Base-by-base conservation (phyloP, 2,329 filamentous ascomycete genomes). In the Aspergillus eucalypticola region DNA sequence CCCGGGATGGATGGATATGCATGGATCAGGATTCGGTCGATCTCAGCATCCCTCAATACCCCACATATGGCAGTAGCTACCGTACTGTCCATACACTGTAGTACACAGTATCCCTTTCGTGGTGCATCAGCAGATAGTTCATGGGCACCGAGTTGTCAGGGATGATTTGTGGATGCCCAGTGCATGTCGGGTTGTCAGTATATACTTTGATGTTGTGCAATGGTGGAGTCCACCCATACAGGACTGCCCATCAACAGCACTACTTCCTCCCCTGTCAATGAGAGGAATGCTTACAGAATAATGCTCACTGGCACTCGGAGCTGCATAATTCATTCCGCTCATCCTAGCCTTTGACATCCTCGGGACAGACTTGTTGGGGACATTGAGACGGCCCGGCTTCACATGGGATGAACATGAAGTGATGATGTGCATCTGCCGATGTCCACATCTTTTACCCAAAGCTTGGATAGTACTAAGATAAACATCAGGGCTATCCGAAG, bases 11-110 rank as follows among this genome's bases (percentile, higher is more conserved):
- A 11, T 17, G 35, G 27, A 25, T 29, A 19, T 21, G 41, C 41
- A 21, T 29, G 41, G 53, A 55, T 32, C 53, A 55, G 53, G 41
- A 55, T 55, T 55, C 25, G 46, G 46, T 27, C 25, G 46, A 29
- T 27, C 46, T 17, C n/a, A 50, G 25, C 46, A 29, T 27, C 46
- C 4, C 25, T 50, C 46, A 8, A 29, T 17, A 8, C 46, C 25
- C 41, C 19, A 19, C 23, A 50, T 32, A 29, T 27, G n/a, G 46
- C 15, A 32, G 46, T 50, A 50, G 46, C 46, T 29, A 29, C 46
- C 46, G 23, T 17, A 29, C 7, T n/a, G 15, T 5, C 25, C 25
- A 10, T 6, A 50, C 46, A 11, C n/a, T 17, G 25, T 50, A 17
- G 23, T 49, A 32, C 25, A 49, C 23, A 5, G 13, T 17, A 42